A percentile compares a stretch with the other conserved stretches of the same genome.
These are phyloP conservation scores for Solanum paucissectum DNA, from an alignment of 257 asterid species.

Conservation along the genomic window DNA sequence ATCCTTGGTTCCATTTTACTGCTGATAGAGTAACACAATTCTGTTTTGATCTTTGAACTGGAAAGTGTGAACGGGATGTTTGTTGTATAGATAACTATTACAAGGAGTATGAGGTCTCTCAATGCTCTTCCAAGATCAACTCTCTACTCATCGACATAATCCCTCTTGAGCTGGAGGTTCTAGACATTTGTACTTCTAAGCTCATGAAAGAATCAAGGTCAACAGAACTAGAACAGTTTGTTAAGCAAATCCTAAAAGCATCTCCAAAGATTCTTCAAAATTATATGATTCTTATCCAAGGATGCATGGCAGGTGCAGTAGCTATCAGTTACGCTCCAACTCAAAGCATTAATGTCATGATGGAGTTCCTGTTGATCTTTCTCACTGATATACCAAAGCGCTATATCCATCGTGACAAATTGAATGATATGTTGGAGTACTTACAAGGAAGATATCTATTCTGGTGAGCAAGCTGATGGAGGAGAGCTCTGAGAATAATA, in stretches of 20 bases:
- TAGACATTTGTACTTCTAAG: not conserved
- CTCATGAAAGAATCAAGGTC: not conserved
- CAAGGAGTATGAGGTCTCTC: no score
- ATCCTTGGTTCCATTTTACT: no score
- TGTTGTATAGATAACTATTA: no score
- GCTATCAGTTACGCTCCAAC: not conserved
- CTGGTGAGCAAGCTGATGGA: not conserved
- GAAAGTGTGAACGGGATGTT: not conserved
- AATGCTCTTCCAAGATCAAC: not conserved
- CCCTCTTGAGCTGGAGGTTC: not conserved
- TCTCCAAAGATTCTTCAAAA: not conserved
- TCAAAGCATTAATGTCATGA: not conserved
- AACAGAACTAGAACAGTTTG: not conserved
- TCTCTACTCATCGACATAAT: not conserved
- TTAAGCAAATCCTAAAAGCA: not conserved
- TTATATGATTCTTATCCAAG: not conserved
- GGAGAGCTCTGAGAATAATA: not conserved
- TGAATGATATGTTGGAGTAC: not conserved
- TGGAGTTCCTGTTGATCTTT: not conserved
- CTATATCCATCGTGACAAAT: not conserved
- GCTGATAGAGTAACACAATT: not conserved
- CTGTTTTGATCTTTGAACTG: not conserved
- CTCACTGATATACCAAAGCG: not conserved
- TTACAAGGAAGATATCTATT: not conserved
- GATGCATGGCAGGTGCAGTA: not conserved